phyloP scores from a whole-genome alignment of 2,329 filamentous ascomycete species.

The Penicillium sp. region DNA sequence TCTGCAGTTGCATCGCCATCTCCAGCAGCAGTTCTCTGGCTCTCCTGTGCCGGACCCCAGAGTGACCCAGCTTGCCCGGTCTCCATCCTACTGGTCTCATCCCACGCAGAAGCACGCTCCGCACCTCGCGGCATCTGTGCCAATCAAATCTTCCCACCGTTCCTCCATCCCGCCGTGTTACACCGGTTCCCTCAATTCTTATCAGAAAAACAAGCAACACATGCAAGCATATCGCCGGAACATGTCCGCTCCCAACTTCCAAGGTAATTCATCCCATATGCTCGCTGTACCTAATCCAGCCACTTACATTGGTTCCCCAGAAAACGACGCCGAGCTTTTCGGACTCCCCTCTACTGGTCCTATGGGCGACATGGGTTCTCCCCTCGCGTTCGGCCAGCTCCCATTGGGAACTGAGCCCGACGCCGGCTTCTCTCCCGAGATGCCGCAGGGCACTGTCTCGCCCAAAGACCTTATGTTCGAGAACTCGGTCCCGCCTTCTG shows the following conservation, averaged over 20 bases:
- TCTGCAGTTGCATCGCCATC: slow-evolving; percentile 37
- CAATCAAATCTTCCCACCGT: slow-evolving; percentile 40
- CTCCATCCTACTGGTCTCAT: slow-evolving; percentile 39
- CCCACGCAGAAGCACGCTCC: slow-evolving; percentile 31
- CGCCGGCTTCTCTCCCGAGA: slow-evolving; percentile 27
- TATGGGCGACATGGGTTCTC: slow-evolving; percentile 17
- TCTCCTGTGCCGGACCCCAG: slow-evolving; percentile 39
- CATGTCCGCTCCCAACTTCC: slow-evolving; percentile 42
- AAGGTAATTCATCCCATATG: slow-evolving; percentile 38
- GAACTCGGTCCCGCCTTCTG: slow-evolving; percentile 76
- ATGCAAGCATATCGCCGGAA: slow-evolving; percentile 32
- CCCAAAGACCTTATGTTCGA: slow-evolving; percentile 75
- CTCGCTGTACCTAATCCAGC: background rate
- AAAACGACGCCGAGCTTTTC: slow-evolving; percentile 28
- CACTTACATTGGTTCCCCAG: slow-evolving; percentile 19
- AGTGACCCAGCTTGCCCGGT: slow-evolving; percentile 43
- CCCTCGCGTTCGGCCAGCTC: slow-evolving; percentile 17
- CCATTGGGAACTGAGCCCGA: slow-evolving; percentile 21
- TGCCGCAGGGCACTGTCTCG: slow-evolving; percentile 65
- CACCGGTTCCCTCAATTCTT: slow-evolving; percentile 26
- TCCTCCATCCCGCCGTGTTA: slow-evolving; percentile 43
- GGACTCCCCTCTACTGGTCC: slow-evolving; percentile 30
- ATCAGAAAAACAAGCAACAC: slow-evolving; percentile 31
- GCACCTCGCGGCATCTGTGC: slow-evolving; percentile 39
- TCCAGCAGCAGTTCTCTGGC: slow-evolving; percentile 34